A percentile compares a stretch with the other conserved stretches of the same genome.
Evolutionary conservation across 805 yeast genomes (phyloP).

Genomic region (Starmerella floris): DNA sequence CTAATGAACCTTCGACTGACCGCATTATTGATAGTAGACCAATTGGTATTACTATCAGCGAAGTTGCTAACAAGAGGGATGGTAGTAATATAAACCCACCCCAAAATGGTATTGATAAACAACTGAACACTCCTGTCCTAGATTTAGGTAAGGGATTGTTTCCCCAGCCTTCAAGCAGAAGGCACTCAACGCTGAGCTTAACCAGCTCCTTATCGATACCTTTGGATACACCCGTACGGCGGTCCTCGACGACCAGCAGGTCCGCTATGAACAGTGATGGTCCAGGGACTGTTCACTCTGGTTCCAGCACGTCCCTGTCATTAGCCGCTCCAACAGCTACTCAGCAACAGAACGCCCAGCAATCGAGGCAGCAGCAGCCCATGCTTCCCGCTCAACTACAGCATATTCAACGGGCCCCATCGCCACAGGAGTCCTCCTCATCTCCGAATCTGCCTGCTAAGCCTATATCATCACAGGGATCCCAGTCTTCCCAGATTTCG

Average conservation of each 20-base stretch:
- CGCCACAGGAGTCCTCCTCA: too few relatives aligned
- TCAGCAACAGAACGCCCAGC: too few relatives aligned
- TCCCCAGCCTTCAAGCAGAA: background rate
- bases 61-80: background rate
- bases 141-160: conserved; percentile 1
- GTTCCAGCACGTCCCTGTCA: too few relatives aligned
- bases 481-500: background rate
- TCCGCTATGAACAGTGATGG: background rate
- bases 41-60: background rate
- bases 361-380: too few relatives aligned
- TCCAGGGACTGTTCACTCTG: too few relatives aligned
- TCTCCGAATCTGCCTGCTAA: too few relatives aligned
- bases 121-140: conserved; percentile 3
- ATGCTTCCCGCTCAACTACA: too few relatives aligned
- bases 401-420: too few relatives aligned
- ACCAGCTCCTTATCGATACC: conserved; percentile 4
- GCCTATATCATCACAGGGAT: too few relatives aligned
- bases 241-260: background rate
- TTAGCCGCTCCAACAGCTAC: too few relatives aligned
- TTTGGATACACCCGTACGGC: conserved; percentile 1
- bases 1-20: too few relatives aligned
- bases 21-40: background rate
- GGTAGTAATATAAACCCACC: too few relatives aligned
- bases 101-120: background rate
- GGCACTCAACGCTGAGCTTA: conserved; percentile 4